Evolutionary conservation across 257 asterid genomes (phyloP).

Genomic region (Jaltomata sinuosa): DNA sequence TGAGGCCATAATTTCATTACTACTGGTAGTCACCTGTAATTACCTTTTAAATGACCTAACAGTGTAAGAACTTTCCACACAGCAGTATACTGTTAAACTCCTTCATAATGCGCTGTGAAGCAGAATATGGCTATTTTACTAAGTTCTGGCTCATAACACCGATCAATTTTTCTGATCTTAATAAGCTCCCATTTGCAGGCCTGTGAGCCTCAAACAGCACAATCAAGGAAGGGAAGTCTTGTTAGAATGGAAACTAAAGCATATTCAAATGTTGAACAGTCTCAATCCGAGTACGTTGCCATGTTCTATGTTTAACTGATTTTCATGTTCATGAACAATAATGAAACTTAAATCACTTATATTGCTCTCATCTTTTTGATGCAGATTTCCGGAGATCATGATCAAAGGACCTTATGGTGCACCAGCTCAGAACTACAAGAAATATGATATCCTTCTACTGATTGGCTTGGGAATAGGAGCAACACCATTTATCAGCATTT

Average conservation of each 20-base stretch:
- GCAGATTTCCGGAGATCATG: conserved; percentile 57
- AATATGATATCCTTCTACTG: conserved; percentile 67
- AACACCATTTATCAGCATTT: conserved; percentile 81
- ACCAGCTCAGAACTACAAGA: conserved; percentile 87
- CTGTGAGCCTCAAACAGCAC: conserved; percentile 39
- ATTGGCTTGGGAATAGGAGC: conserved; percentile 95
- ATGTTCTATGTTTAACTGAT: neutral
- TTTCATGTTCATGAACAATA: neutral
- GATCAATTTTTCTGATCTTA: neutral
- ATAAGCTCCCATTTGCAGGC: conserved; percentile 33
- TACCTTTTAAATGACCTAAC: too few species aligned
- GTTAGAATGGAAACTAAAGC: conserved; percentile 70
- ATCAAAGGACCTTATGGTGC: conserved; percentile 93
- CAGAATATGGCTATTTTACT: neutral
- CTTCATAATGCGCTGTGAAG: neutral
- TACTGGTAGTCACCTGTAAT: too few species aligned
- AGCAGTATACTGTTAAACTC: too few species aligned
- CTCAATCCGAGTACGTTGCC: conserved; percentile 38
- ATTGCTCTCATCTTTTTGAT: neutral
- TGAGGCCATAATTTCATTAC: neutral
- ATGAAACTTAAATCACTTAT: conserved; percentile 10
- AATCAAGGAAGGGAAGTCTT: conserved; percentile 43
- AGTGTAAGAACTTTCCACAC: too few species aligned
- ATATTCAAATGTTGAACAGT: conserved; percentile 22
- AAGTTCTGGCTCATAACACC: neutral